Percentiles rank a stretch among this genome's conserved stretches.
Conservation (phyloP, 345 rosid species). For the Rhodamnia rubescens region DNA sequence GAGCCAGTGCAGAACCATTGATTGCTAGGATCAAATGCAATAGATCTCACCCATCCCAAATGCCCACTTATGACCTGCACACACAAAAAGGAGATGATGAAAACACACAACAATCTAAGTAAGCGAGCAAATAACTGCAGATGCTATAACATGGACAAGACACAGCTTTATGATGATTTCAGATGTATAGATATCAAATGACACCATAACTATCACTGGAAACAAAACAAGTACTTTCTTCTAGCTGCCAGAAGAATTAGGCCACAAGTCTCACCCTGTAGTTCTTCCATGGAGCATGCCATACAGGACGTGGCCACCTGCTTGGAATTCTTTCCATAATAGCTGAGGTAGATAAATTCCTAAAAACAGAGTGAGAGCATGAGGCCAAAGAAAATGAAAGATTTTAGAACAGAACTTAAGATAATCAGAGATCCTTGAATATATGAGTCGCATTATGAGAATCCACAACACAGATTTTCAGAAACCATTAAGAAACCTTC, state of each 20-base stretch:
- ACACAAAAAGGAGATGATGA: conserved; percentile 2
- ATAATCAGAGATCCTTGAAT: not conserved
- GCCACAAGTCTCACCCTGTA: conserved; percentile 55
- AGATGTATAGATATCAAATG: not conserved
- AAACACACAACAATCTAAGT: not conserved
- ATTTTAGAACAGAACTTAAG: not conserved
- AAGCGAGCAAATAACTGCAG: not conserved
- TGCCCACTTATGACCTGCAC: conserved; percentile 83
- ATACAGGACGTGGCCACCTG: conserved; percentile 95
- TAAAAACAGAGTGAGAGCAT: conserved; percentile 2
- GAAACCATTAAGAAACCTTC: not conserved
- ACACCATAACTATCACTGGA: not conserved
- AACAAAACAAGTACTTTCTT: not conserved
- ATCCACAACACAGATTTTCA: not conserved
- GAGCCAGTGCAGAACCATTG: conserved; percentile 98
- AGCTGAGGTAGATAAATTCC: conserved; percentile 76
- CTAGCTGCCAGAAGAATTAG: not conserved
- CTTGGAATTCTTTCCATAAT: conserved; percentile 94
- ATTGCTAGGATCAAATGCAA: conserved; percentile 97
- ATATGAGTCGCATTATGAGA: not conserved
- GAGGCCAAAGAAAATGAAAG: not conserved
- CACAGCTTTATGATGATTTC: not conserved
- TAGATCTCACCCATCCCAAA: conserved; percentile 97
- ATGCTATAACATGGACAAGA: not conserved
- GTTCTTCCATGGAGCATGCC: conserved; percentile 99